phyloP scores from a whole-genome alignment of 768 basidiomycete genomes.

The Suillus spraguei region DNA sequence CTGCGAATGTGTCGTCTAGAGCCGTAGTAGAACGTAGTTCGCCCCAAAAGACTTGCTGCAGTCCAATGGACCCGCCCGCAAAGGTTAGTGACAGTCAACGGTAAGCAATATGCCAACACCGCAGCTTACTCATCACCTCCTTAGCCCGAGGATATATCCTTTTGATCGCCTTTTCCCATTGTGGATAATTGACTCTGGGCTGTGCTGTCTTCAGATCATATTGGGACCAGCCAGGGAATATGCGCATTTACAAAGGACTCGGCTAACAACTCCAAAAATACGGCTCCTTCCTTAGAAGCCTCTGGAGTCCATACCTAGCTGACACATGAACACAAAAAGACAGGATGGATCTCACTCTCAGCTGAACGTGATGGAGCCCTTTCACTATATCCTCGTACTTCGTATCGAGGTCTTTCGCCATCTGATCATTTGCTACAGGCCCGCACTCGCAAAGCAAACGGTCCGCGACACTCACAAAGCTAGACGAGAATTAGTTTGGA shows the following conservation, averaged over 20 bases:
- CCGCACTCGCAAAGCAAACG: constrained; percentile 81
- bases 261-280: constrained; percentile 84
- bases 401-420: constrained; percentile 78
- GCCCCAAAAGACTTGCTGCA: constrained; percentile 73
- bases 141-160: constrained; percentile 78
- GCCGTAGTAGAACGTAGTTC: constrained; percentile 83
- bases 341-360: constrained; percentile 57
- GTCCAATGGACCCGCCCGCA: constrained; percentile 64
- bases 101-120: constrained; percentile 89
- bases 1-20: constrained; percentile 62
- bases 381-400: constrained; percentile 85
- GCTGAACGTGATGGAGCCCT: constrained; percentile 78
- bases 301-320: constrained; percentile 91
- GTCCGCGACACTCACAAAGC: constrained; percentile 93
- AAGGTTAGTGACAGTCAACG: constrained; percentile 77
- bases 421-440: constrained; percentile 73
- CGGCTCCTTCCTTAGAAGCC: constrained; percentile 90
- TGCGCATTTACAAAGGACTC: constrained; percentile 84
- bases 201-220: constrained; percentile 70
- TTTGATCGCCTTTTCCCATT: constrained; percentile 93
- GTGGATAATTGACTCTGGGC: constrained; percentile 93
- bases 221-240: neutral
- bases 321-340: constrained; percentile 6
- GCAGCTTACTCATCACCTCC: constrained; percentile 85
- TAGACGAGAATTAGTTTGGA: constrained; percentile 27